Base-by-base conservation (phyloP, 208 protist genomes). In the Blastocrithidia nonstop region DNA sequence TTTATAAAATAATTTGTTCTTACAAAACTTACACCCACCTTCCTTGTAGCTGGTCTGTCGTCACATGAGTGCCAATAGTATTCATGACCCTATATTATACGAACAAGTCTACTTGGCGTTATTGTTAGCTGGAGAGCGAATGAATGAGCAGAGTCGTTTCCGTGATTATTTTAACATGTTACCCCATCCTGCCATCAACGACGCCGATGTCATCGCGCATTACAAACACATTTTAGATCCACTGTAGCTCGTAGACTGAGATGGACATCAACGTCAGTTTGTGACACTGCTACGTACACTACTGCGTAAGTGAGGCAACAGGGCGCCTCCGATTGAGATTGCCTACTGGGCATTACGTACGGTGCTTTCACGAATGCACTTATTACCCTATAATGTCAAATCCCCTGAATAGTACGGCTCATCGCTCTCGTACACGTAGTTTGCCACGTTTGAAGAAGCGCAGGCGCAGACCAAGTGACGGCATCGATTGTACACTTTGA, bases 341-440 rank as follows among this genome's bases (percentile, higher is more conserved):
- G 72, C 66, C n/a, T 78, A 88, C 61, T 88, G 78, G 78, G 71
- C 78, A 0, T 59, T 80, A 53, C 69, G 78, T 22, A 83, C 67
- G 6, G 71, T 88, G 6, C 47, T 88, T 24, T 53, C 54, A 23
- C 72, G 78, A 29, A 80, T 76, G 63, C 73, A 83, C 67, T 45
- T 88, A 48, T 64, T 88, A 17, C 78, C 78, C 6, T 53, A 62
- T 31, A 46, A 56, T 17, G 73, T 71, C 1, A 37, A 62, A 26
- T 66, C 69, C 3, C 70, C 78, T 22, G 63, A 71, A 43, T 61
- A 71, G 20, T 31, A 67, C 13, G 73, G 73, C 26, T 71, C 66
- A 19, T 47, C 45, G 7, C 59, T 88, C 7, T 63, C 63, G 57
- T 88, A 88, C 65, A 67, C 56, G 26, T 69, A 66, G 0, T 49